phyloP scores from a whole-genome alignment of 108 stramenopile species.

The Seminavis robusta region DNA sequence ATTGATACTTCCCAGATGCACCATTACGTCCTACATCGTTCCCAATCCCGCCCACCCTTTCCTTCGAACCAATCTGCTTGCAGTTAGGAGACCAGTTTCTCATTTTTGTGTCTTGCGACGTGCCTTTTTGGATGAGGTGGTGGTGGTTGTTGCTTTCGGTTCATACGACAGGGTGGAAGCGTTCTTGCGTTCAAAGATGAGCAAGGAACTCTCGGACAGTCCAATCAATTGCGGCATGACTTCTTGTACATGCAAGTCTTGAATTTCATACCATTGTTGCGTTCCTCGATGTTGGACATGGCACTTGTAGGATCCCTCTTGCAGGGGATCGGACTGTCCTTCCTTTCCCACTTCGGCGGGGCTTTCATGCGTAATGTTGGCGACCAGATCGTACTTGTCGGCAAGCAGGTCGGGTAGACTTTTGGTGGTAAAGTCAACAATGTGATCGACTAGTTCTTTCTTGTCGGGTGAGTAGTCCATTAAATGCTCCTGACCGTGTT shows the following conservation, averaged over 20 bases:
- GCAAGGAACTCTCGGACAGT: constrained; percentile 88
- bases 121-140: too few relatives aligned
- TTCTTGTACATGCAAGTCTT: constrained; percentile 92
- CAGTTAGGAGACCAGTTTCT: too few relatives aligned
- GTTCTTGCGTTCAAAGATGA: constrained; percentile 89
- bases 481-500: constrained; percentile 58
- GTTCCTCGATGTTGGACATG: constrained; percentile 86
- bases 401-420: constrained; percentile 71
- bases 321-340: constrained; percentile 73
- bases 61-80: too few relatives aligned
- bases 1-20: too few relatives aligned
- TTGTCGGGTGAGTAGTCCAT: constrained; percentile 57
- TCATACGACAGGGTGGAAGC: too few relatives aligned
- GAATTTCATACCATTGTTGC: constrained; percentile 97
- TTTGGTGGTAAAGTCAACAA: constrained; percentile 64
- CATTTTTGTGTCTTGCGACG: too few relatives aligned
- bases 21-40: too few relatives aligned
- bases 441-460: constrained; percentile 64
- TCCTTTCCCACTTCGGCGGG: constrained; percentile 80
- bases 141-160: too few relatives aligned
- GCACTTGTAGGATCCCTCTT: constrained; percentile 87
- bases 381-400: constrained; percentile 95
- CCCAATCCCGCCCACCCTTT: too few relatives aligned
- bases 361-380: constrained; percentile 92
- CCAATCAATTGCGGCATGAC: constrained; percentile 97